These are phyloP conservation scores for Naematelia encephala DNA, from an alignment of 768 basidiomycete species.

Conservation along the genomic window DNA sequence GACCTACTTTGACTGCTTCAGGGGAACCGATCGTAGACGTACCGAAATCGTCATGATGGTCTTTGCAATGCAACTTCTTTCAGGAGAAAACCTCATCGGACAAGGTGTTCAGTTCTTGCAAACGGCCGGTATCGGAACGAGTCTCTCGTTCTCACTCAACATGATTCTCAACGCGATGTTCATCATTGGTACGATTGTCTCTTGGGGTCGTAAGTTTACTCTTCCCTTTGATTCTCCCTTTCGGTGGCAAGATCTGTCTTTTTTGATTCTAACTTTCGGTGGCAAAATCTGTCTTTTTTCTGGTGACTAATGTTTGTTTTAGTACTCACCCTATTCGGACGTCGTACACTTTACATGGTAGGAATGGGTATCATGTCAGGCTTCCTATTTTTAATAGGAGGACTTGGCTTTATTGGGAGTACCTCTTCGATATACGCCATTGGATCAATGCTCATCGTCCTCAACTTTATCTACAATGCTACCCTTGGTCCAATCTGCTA, in stretches of 20 bases:
- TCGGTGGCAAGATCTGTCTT: too few species aligned
- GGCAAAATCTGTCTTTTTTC: too few species aligned
- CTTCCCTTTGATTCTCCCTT: too few species aligned
- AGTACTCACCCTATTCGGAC: conserved; percentile 32
- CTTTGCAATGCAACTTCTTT: conserved; percentile 23
- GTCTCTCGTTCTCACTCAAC: conserved; percentile 31
- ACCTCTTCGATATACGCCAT: conserved; percentile 17
- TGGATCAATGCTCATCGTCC: conserved; percentile 43
- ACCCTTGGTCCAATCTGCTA: conserved; percentile 44
- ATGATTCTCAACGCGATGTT: conserved; percentile 44
- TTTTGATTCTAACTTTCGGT: too few species aligned
- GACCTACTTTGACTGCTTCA: conserved; percentile 50
- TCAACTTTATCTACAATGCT: conserved; percentile 45
- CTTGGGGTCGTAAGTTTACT: conserved; percentile 42
- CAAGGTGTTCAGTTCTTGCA: conserved; percentile 47
- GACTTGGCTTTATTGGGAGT: conserved; percentile 22
- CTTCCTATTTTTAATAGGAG: conserved; percentile 30
- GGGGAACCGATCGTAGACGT: conserved; percentile 44
- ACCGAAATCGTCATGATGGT: conserved; percentile 38
- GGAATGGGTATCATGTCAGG: conserved; percentile 30
- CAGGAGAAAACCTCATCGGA: conserved; percentile 34
- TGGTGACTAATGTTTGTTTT: neutral
- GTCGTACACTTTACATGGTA: conserved; percentile 32
- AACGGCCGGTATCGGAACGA: conserved; percentile 31
- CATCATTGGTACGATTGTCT: conserved; percentile 47